Percentiles rank a stretch among this genome's conserved stretches.
Evolutionary conservation across 2,329 filamentous ascomycete species (phyloP).

Genomic region (Alternaria longipes): DNA sequence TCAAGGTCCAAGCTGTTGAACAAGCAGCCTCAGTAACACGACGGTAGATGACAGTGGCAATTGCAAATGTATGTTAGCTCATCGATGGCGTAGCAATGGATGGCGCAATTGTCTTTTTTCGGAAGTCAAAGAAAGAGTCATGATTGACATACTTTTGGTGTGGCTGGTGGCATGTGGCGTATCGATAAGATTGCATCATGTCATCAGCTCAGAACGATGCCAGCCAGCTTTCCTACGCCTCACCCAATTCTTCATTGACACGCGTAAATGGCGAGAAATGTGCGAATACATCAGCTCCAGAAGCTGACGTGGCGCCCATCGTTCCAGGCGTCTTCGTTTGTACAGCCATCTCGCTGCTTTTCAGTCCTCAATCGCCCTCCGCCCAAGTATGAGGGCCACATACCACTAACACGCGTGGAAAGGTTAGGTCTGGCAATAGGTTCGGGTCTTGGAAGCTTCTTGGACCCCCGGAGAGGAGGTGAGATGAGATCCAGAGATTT

Average conservation of each 20-base stretch:
- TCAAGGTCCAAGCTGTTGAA: not conserved
- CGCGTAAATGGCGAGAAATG: constrained; percentile 28
- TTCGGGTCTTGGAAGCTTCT: constrained; percentile 66
- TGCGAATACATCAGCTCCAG: constrained; percentile 18
- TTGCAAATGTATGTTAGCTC: not conserved
- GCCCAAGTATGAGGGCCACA: constrained; percentile 90
- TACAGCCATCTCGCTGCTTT: constrained; percentile 62
- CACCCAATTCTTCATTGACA: not conserved
- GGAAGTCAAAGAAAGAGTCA: constrained; percentile 2
- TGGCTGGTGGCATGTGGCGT: constrained; percentile 33
- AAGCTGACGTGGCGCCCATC: constrained; percentile 8
- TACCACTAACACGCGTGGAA: constrained; percentile 83
- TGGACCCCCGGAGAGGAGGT: constrained; percentile 84
- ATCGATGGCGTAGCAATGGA: not conserved
- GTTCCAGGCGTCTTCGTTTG: not conserved
- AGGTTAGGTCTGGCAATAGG: constrained; percentile 73
- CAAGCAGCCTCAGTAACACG: not conserved
- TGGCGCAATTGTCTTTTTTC: not conserved
- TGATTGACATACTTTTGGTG: constrained; percentile 14
- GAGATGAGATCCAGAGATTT: constrained; percentile 23
- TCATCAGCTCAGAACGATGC: constrained; percentile 8
- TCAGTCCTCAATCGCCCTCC: constrained; percentile 85
- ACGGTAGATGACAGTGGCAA: not conserved
- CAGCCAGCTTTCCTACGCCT: not conserved
- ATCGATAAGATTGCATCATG: constrained; percentile 30